These are phyloP conservation scores for Vitellaria paradoxa DNA, from an alignment of 179 eudicot genomes.

Conservation along the genomic window DNA sequence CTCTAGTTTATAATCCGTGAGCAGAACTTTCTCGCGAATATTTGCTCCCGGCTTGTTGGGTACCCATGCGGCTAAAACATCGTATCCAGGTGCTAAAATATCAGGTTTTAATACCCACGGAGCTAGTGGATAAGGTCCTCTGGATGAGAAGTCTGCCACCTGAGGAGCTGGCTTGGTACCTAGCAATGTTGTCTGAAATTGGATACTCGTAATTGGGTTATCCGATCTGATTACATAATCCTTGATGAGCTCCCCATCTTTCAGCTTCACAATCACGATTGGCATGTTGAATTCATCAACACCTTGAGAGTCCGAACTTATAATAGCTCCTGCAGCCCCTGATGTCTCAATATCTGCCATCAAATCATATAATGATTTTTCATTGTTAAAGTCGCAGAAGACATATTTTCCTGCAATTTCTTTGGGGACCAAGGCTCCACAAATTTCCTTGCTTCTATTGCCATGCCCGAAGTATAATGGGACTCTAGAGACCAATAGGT, in stretches of 20 bases:
- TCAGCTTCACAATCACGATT: conserved; percentile 16
- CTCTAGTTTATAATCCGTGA: conserved; percentile 32
- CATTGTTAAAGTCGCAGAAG: conserved; percentile 10
- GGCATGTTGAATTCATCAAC: conserved; percentile 17
- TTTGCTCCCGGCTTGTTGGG: conserved; percentile 23
- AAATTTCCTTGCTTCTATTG: conserved; percentile 20
- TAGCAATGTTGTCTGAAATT: conserved; percentile 6
- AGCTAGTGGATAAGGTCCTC: neutral
- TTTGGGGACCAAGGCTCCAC: conserved; percentile 7
- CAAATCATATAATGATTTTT: neutral
- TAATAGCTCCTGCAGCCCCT: conserved; percentile 15
- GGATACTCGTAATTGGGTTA: neutral
- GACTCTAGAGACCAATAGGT: conserved; percentile 21
- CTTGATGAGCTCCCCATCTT: conserved; percentile 8
- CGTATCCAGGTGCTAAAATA: conserved; percentile 54
- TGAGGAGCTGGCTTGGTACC: conserved; percentile 9
- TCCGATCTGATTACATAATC: neutral
- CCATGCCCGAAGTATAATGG: conserved; percentile 20
- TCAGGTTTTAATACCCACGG: conserved; percentile 44
- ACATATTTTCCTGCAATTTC: conserved; percentile 19
- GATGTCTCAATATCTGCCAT: neutral
- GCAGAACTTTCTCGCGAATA: conserved; percentile 18
- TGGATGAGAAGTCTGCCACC: conserved; percentile 11
- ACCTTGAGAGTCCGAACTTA: neutral
- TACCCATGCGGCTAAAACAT: conserved; percentile 39